Conservation (phyloP, 2,329 filamentous ascomycete species). For the Dichotomopilus funicola region DNA sequence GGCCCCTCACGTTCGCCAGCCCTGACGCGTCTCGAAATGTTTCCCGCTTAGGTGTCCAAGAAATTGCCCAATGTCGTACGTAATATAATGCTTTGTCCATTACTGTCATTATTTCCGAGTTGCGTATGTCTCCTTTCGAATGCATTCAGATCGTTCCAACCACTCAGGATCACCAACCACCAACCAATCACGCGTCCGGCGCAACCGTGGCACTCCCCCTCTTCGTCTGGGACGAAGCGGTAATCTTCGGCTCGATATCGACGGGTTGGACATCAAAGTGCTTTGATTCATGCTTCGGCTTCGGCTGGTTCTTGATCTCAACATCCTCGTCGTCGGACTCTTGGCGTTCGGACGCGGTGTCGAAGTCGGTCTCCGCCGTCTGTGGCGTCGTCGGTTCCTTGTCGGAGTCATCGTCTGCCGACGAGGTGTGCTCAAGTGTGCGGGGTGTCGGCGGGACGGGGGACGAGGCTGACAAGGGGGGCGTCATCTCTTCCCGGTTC, state of each 20-base stretch:
- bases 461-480: conserved; percentile 12
- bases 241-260: background rate
- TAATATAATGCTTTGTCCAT: too few relatives aligned
- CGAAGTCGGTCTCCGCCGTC: conserved; percentile 15
- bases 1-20: too few relatives aligned
- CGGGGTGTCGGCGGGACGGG: conserved; percentile 18
- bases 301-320: background rate
- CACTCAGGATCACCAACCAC: too few relatives aligned
- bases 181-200: too few relatives aligned
- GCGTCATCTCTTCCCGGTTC: background rate
- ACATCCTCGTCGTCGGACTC: background rate
- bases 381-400: conserved; percentile 26
- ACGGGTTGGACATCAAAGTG: too few relatives aligned
- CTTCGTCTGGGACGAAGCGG: background rate
- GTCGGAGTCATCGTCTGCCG: conserved; percentile 24
- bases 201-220: too few relatives aligned
- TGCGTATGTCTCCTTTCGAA: too few relatives aligned
- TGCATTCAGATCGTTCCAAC: too few relatives aligned
- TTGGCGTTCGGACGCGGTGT: conserved; percentile 5
- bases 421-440: conserved; percentile 20
- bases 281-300: background rate
- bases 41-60: too few relatives aligned
- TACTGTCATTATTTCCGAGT: too few relatives aligned
- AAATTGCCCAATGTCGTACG: too few relatives aligned
- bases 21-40: too few relatives aligned